Evolutionary conservation across 345 rosid species (phyloP).

Genomic region (Kandelia obovata): DNA sequence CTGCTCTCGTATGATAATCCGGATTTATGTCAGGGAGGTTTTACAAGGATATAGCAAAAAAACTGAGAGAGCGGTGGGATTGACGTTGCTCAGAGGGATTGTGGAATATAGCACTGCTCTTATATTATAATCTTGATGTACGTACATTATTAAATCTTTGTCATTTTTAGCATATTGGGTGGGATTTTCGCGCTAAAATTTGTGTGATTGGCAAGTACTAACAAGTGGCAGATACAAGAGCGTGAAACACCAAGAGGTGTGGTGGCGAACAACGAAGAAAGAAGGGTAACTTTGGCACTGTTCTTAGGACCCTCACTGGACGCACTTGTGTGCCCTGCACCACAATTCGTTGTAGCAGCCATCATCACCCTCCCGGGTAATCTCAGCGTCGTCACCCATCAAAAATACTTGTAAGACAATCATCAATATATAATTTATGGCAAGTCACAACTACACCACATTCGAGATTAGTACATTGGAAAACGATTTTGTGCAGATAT

Average conservation of each 20-base stretch:
- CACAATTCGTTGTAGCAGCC: neutral
- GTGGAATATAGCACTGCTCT: neutral
- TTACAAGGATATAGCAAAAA: conserved; percentile 1
- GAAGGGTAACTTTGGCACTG: neutral
- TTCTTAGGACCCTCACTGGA: neutral
- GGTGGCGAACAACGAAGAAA: neutral
- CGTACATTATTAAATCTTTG: neutral
- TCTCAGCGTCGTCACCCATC: neutral
- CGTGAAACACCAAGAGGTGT: neutral
- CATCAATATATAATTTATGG: neutral
- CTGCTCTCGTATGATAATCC: neutral
- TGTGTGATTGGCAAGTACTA: neutral
- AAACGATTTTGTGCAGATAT: too few species aligned
- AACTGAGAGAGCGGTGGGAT: neutral
- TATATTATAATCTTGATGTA: conserved; percentile 13
- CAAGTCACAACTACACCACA: neutral
- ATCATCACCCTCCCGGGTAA: neutral
- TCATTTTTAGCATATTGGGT: neutral
- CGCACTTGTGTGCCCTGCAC: conserved; percentile 7
- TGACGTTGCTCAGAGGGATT: conserved; percentile 8
- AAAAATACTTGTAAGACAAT: conserved; percentile 1
- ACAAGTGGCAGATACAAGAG: conserved; percentile 2
- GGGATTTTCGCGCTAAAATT: neutral
- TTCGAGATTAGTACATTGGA: neutral
- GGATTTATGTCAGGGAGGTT: neutral